These are phyloP conservation scores for Tylopilus felleus DNA, from an alignment of 768 basidiomycete genomes.

Conservation along the genomic window DNA sequence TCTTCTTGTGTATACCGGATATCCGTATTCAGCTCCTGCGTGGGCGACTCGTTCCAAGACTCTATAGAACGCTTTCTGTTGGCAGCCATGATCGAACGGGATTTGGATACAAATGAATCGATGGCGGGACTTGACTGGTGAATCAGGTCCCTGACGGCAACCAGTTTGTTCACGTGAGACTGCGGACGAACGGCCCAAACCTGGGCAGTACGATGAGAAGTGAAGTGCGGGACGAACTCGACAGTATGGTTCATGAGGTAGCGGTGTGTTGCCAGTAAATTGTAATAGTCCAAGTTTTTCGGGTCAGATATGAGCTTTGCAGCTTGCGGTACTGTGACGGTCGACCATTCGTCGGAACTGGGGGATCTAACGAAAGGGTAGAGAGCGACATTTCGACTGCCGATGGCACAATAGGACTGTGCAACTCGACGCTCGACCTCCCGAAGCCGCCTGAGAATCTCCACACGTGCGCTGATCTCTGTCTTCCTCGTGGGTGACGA, in stretches of 20 bases:
- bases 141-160: slow-evolving; percentile 48
- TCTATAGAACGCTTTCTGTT: slow-evolving; percentile 30
- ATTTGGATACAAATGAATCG: slow-evolving; percentile 50
- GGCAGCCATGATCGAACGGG: slow-evolving; percentile 37
- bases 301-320: slow-evolving; percentile 41
- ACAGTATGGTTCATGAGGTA: slow-evolving; percentile 53
- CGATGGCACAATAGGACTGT: slow-evolving; percentile 35
- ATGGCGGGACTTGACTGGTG: slow-evolving; percentile 39
- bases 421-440: slow-evolving; percentile 50
- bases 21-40: slow-evolving; percentile 26
- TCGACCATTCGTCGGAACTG: slow-evolving; percentile 51
- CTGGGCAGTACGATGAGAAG: slow-evolving; percentile 45
- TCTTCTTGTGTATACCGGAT: slow-evolving; percentile 52
- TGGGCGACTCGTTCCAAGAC: slow-evolving; percentile 31
- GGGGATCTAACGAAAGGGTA: slow-evolving; percentile 46
- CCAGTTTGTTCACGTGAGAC: slow-evolving; percentile 50
- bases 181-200: slow-evolving; percentile 63
- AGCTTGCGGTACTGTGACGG: slow-evolving; percentile 53
- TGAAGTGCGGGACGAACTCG: slow-evolving; percentile 50
- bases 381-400: slow-evolving; percentile 24
- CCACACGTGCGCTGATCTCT: slow-evolving; percentile 58
- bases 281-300: slow-evolving; percentile 28
- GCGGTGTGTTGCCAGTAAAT: slow-evolving; percentile 55
- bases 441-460: slow-evolving; percentile 59
- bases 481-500: slow-evolving; percentile 27